phyloP scores from a whole-genome alignment of 1,284 basidiomycete genomes.

The Ustilago shanxiensis region DNA sequence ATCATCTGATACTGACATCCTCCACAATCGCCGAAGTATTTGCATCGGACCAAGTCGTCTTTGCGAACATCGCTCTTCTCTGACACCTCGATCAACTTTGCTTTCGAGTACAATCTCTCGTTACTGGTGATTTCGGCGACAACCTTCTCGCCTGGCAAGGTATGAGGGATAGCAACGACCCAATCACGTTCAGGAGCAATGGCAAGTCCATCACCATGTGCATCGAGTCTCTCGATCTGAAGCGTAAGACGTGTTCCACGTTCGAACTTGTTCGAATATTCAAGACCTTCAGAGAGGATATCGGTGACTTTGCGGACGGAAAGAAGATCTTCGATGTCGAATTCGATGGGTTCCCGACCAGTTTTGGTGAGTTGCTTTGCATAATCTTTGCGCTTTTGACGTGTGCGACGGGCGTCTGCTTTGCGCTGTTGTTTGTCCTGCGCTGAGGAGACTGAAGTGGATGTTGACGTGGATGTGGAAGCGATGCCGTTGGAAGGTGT shows the following conservation, averaged over 20 bases:
- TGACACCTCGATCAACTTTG: slow-evolving; percentile 53
- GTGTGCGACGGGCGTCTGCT: slow-evolving; percentile 49
- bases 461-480: slow-evolving; percentile 20
- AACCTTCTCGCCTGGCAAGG: slow-evolving; percentile 63
- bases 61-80: slow-evolving; percentile 34
- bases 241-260: slow-evolving; percentile 55
- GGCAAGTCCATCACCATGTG: slow-evolving; percentile 68
- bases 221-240: slow-evolving; percentile 59
- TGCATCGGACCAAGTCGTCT: slow-evolving; percentile 61
- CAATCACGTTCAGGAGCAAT: slow-evolving; percentile 57
- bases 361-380: slow-evolving; percentile 60
- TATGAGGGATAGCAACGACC: slow-evolving; percentile 63
- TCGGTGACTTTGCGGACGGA: slow-evolving; percentile 53
- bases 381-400: slow-evolving; percentile 62
- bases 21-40: slow-evolving; percentile 67
- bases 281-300: slow-evolving; percentile 53
- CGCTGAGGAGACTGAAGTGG: slow-evolving; percentile 10
- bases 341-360: slow-evolving; percentile 66
- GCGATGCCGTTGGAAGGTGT: background rate
- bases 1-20: slow-evolving; percentile 73
- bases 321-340: slow-evolving; percentile 64
- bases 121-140: slow-evolving; percentile 51
- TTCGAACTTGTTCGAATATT: slow-evolving; percentile 55
- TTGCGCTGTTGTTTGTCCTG: slow-evolving; percentile 46
- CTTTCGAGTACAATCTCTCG: slow-evolving; percentile 61